phyloP scores from a whole-genome alignment of 257 asterid species.

The Solanum pinnatisectum region DNA sequence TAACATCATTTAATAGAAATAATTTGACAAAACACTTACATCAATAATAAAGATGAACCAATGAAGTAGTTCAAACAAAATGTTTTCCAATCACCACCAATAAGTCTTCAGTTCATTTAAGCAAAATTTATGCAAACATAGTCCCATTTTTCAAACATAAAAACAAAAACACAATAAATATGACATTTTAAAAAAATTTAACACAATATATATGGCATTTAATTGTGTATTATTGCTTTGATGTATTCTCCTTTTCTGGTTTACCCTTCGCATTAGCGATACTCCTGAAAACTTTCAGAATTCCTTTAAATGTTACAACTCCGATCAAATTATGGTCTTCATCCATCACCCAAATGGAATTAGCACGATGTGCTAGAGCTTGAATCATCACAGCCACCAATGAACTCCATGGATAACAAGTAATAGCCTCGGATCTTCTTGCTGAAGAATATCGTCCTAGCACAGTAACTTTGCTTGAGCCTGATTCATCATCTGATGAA shows the following conservation, averaged over 20 bases:
- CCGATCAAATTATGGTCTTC: constrained; percentile 54
- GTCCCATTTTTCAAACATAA: neutral
- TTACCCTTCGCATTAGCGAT: constrained; percentile 7
- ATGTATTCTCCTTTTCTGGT: constrained; percentile 7
- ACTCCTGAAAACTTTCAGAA: constrained; percentile 45
- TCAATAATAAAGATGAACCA: too few relatives aligned
- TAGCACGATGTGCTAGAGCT: constrained; percentile 64
- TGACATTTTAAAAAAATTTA: neutral
- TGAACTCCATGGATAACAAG: constrained; percentile 61
- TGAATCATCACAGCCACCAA: constrained; percentile 79
- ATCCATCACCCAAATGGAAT: constrained; percentile 71
- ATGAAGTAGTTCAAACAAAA: neutral
- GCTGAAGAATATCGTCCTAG: constrained; percentile 28
- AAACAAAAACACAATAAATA: neutral
- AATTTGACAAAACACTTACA: neutral
- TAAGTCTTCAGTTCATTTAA: neutral
- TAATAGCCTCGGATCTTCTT: constrained; percentile 58
- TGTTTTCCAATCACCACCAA: neutral
- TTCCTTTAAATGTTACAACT: constrained; percentile 50
- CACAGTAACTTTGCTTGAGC: constrained; percentile 9
- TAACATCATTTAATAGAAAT: neutral
- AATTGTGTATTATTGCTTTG: neutral
- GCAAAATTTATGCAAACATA: neutral
- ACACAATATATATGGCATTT: neutral
- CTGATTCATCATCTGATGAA: constrained; percentile 64